Base-by-base conservation (phyloP, 1,139 yeast species). In the Taphrina communis region DNA sequence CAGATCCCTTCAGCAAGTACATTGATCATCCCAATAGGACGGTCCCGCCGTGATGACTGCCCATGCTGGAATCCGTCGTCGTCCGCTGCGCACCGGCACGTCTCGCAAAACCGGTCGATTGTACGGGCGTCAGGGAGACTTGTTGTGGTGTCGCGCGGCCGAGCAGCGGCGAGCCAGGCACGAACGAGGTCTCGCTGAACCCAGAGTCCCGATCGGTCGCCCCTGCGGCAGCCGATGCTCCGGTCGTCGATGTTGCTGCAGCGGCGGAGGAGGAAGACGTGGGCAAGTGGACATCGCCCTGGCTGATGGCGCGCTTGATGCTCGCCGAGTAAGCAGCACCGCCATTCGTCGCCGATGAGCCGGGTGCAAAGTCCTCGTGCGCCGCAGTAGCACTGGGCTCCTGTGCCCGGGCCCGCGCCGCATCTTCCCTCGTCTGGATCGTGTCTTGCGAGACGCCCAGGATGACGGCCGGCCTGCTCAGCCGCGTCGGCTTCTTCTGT, bases 381-480 rank as follows among this genome's bases (percentile, higher is more conserved):
- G 31, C 31, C 2, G 31, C 31, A n/a, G 19, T 6, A n/a, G 50
- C 35, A 17, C 38, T 38, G 4, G 41, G 60, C 12, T 56, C 50
- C 21, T 56, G 60, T 39, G 46, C 50, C 35, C 19, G 25, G 7
- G 58, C 42, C 9, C 44, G 60, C 3, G 6, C 53, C 5, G 53
- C 39, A 44, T 58, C 44, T 35, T 58, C 62, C 41, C 39, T n/a
- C n/a, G 67, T 63, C 48, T 63, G 67, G 19, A 63, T 38, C n/a
- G 67, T 63, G 19, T 46, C 59, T 25, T 63, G 67, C n/a, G 67
- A 63, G 51, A 63, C 46, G 38, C 67, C 67, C 25, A 63, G 46
- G 31, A 55, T 57, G 38, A 63, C 61, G 7, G 60, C 61, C 14
- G 67, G 67, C 31, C 67, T 21, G 41, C 52, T 44, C 38, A 58